A percentile compares a stretch with the other conserved stretches of the same genome.
These are phyloP conservation scores for Sordaria brevicollis DNA, from an alignment of 495 filamentous ascomycete species.

Conservation along the genomic window DNA sequence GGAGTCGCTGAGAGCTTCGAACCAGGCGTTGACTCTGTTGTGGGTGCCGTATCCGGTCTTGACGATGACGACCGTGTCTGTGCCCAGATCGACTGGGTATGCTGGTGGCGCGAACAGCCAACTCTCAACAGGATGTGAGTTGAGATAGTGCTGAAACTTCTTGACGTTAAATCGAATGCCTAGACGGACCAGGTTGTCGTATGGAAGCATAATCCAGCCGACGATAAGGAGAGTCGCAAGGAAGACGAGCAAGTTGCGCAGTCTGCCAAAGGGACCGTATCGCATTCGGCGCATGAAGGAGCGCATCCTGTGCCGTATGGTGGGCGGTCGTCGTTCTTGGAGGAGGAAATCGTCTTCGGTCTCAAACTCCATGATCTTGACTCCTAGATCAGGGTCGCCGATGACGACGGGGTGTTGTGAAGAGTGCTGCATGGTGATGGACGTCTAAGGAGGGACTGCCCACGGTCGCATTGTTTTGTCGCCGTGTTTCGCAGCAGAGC, in stretches of 20 bases:
- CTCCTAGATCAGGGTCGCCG: not conserved
- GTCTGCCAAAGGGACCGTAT: not conserved
- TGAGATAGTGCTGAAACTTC: not conserved
- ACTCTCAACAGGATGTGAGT: conserved; percentile 1
- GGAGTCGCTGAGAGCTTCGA: conserved; percentile 24
- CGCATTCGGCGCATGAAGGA: not conserved
- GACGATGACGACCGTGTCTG: conserved; percentile 31
- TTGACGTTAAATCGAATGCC: conserved; percentile 11
- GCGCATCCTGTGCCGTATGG: not conserved
- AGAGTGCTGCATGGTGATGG: not conserved
- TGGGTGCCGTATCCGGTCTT: conserved; percentile 38
- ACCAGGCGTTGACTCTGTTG: conserved; percentile 21
- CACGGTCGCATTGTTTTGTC: not conserved
- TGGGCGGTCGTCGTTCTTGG: not conserved
- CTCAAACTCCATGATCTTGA: not conserved
- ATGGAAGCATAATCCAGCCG: conserved; percentile 11
- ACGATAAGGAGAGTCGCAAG: conserved; percentile 1
- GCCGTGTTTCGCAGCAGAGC: not conserved
- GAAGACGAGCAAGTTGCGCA: not conserved
- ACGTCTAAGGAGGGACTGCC: not conserved
- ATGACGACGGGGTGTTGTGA: not conserved
- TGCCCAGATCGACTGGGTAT: conserved; percentile 17
- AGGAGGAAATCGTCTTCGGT: not conserved
- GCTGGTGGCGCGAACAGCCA: conserved; percentile 11
- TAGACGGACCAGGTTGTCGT: conserved; percentile 13